Evolutionary conservation across 345 rosid genomes (phyloP).

Genomic region (Hibiscus syriacus): DNA sequence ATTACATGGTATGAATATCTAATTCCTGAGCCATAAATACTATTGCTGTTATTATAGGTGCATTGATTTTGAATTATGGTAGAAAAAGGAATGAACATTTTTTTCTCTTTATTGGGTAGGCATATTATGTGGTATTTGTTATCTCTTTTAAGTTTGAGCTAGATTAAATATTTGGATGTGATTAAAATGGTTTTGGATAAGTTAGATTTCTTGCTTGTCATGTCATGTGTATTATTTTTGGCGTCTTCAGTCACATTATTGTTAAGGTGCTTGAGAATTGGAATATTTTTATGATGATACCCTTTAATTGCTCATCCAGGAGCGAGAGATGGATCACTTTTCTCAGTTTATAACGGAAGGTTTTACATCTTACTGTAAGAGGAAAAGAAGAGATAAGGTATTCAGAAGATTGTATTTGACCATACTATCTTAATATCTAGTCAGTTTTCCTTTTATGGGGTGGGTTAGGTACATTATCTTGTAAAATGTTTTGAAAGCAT

Average conservation of each 20-base stretch:
- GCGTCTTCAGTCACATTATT: neutral
- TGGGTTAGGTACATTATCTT: neutral
- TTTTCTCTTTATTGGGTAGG: no score
- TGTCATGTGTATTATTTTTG: neutral
- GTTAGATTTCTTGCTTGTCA: neutral
- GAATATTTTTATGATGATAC: neutral
- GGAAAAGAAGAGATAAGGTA: constrained; percentile 99
- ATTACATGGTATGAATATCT: constrained; percentile 74
- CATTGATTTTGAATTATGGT: neutral
- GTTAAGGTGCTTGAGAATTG: neutral
- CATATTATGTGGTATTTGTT: neutral
- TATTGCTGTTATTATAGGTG: neutral
- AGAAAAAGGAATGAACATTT: neutral
- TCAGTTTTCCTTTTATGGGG: no score
- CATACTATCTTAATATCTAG: no score
- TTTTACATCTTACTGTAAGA: constrained; percentile 80
- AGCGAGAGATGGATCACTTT: constrained; percentile 92
- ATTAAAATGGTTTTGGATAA: neutral
- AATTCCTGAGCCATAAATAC: neutral
- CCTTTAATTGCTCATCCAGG: constrained; percentile 37
- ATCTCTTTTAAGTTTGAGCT: neutral
- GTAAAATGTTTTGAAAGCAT: constrained; percentile 1
- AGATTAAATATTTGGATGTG: neutral
- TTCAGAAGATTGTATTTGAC: neutral
- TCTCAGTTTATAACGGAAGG: constrained; percentile 97